Evolutionary conservation across 345 rosid species (phyloP), one percentile per base, ranked within the genome.

Genomic region (Pseudoturritis turrita): DNA sequence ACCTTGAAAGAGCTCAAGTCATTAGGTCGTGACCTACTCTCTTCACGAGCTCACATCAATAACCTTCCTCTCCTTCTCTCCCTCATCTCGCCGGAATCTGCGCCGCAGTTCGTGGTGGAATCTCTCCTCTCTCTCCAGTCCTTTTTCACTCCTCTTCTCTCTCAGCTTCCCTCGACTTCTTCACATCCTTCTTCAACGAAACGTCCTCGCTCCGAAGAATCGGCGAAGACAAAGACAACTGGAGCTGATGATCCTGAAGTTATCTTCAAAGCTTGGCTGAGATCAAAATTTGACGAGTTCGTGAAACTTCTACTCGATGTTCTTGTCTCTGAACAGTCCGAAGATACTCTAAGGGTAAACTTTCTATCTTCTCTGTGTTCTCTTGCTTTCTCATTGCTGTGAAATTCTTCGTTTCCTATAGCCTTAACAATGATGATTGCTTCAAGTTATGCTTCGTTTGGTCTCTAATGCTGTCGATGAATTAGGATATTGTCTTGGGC

Each of bases 111-210:
- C 74, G 82, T 79, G 9, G 83, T 95, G 1, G 97, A 95, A 68
- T 83, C 97, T 0, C 84, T 95, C 72, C 96, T 95, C 80, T 86
- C 96, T 14, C 89, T 95, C 51, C 99, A 91, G 55, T 85, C 99
- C 23, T 95, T 95, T 79, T 95, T 89, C 86, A 79, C 88, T 3
- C 87, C 97, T 15, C 79, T 95, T 17, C 89, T 88, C 68, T 86
- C 93, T 14, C 85, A 82, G 68, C 96, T 89, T 11, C 96, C 97
- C 17, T 56, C 89, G 0, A 80, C 87, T 41, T 74, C 87, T 11
- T 28, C 72, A 3, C 4, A 25, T 28, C 29, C 75, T 63, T 40
- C 80, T 11, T 70, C 80, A 22, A 53, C 82, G 2, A 66, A 63
- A 26, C 76, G 75, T 43, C 53, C 67, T 51, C 77, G 29, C n/a